Conservation (phyloP, 768 basidiomycete genomes). For the Coprinellus micaceus region DNA sequence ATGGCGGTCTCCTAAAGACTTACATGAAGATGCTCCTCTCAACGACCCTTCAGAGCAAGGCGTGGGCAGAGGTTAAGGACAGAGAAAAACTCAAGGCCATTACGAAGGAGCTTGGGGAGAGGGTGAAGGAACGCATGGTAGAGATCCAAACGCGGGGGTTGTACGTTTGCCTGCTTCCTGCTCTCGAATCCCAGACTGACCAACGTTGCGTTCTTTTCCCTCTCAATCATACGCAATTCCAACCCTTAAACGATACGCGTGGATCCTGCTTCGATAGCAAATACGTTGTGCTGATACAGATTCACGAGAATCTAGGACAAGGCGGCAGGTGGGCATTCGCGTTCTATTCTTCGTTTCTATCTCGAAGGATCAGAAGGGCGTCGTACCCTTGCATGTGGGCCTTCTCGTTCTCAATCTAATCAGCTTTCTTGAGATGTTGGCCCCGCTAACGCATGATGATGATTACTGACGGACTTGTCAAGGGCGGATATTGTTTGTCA, state of each 20-base stretch:
- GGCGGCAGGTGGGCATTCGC: conserved; percentile 66
- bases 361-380: conserved; percentile 4
- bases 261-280: conserved; percentile 45
- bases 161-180: conserved; percentile 45
- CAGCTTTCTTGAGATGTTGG: too few relatives aligned
- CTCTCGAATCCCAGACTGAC: conserved; percentile 9
- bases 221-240: conserved; percentile 8
- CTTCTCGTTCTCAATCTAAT: neutral
- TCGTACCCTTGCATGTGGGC: neutral
- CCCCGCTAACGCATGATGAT: neutral
- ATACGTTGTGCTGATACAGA: conserved; percentile 82
- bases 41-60: conserved; percentile 57
- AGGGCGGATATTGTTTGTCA: conserved; percentile 79
- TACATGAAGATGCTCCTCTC: conserved; percentile 83
- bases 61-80: conserved; percentile 70
- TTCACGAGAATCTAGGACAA: conserved; percentile 81
- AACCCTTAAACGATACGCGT: neutral
- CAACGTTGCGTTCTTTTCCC: neutral
- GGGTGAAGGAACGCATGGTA: conserved; percentile 82
- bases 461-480: conserved; percentile 22
- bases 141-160: conserved; percentile 80
- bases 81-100: conserved; percentile 65
- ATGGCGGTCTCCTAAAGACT: conserved; percentile 64
- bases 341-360: conserved; percentile 6
- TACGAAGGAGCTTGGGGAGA: conserved; percentile 82